phyloP scores from a whole-genome alignment of 805 yeast species.

The Wickerhamiella kurtzmanii region DNA sequence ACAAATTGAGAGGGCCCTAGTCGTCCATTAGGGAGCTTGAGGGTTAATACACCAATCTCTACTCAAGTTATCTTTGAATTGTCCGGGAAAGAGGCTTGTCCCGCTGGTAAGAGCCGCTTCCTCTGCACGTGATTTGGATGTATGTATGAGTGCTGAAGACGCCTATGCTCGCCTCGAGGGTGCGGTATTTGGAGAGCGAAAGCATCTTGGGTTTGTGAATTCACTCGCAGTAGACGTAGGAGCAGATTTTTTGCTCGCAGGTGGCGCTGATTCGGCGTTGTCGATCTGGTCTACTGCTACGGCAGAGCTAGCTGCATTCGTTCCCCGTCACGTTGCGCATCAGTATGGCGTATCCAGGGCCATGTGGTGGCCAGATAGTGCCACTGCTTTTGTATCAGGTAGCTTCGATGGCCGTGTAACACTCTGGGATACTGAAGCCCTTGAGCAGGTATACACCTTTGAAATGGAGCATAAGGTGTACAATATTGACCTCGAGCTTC shows the following conservation, averaged over 20 bases:
- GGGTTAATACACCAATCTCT: too few relatives aligned
- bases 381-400: slow-evolving; percentile 71
- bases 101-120: too few relatives aligned
- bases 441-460: slow-evolving; percentile 56
- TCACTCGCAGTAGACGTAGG: slow-evolving; percentile 43
- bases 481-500: slow-evolving; percentile 39
- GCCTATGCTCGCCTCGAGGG: slow-evolving; percentile 12
- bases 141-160: not conserved
- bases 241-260: slow-evolving; percentile 44
- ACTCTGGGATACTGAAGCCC: slow-evolving; percentile 63
- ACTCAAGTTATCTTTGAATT: too few relatives aligned
- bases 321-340: slow-evolving; percentile 34
- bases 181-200: slow-evolving; percentile 12
- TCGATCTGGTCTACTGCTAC: slow-evolving; percentile 49
- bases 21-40: too few relatives aligned
- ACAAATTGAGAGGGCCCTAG: too few relatives aligned
- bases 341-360: slow-evolving; percentile 58
- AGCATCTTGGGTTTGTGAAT: slow-evolving; percentile 39
- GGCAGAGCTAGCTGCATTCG: slow-evolving; percentile 10
- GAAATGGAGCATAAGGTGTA: slow-evolving; percentile 50
- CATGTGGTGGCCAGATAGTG: slow-evolving; percentile 82
- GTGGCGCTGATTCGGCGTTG: slow-evolving; percentile 58
- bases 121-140: not conserved
- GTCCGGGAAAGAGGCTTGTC: too few relatives aligned
- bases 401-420: slow-evolving; percentile 68